Conservation (phyloP, 768 basidiomycete species). For the Glaciozyma antarctica region DNA sequence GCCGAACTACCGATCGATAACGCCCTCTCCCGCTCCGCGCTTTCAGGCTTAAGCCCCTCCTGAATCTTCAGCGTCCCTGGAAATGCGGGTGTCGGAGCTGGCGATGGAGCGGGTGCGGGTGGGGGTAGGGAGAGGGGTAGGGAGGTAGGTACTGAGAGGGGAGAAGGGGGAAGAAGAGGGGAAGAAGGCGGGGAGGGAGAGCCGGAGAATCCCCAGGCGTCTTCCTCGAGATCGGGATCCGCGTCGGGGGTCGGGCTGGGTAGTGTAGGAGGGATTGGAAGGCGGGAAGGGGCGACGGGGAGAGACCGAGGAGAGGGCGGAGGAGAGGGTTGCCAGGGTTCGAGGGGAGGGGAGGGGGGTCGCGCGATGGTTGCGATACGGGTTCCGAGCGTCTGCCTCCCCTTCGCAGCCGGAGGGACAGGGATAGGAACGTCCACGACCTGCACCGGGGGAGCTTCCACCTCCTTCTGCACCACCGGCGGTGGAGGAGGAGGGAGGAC, state of each 20-base stretch:
- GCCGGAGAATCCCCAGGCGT: neutral
- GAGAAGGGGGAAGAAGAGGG: neutral
- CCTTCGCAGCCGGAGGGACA: too few species aligned
- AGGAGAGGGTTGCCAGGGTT: neutral
- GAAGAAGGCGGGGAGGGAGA: neutral
- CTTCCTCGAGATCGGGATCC: neutral
- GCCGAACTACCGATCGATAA: too few species aligned
- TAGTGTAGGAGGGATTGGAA: neutral
- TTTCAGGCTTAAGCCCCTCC: neutral
- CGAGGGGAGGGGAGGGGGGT: neutral
- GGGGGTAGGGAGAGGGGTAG: too few species aligned
- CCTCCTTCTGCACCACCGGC: neutral
- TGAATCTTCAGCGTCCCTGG: neutral
- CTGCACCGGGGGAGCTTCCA: neutral
- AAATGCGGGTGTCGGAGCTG: neutral
- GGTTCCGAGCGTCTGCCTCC: neutral
- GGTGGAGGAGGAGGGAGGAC: neutral
- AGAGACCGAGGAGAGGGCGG: neutral
- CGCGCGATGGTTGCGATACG: neutral
- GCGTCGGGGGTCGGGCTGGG: neutral
- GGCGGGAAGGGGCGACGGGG: neutral
- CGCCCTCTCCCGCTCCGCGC: neutral
- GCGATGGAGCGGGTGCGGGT: neutral
- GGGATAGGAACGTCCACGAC: too few species aligned
- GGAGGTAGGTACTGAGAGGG: neutral